Base-by-base conservation (phyloP, 768 basidiomycete genomes). In the Tulasnella sp. region DNA sequence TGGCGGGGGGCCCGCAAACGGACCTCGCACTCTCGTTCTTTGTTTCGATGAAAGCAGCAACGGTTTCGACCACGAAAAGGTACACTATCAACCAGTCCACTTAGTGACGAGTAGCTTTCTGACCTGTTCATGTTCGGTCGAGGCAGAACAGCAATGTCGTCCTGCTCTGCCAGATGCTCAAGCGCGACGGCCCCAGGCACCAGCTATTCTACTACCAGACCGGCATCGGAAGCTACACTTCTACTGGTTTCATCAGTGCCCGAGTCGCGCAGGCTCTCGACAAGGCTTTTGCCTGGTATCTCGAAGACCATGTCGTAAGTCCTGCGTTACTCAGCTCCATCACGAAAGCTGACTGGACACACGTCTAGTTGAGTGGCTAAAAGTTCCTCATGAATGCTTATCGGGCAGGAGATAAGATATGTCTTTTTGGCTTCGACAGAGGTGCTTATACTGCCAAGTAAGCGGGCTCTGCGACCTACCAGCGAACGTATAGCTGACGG, bases 401-500 rank as follows among this genome's bases (percentile, higher is more conserved):
- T 35, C 83, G 83, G 42, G 82, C 87, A 23, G 91, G 90, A 0
- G 93, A 94, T 83, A 91, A 89, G 79, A 91, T 95, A 5, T 93
- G 88, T 82, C 85, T 95, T 4, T 94, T 94, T 90, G 93, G 94
- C 0, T 96, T 95, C 82, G 94, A 93, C 67, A 88, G 94, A 37
- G 90, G 90, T n/a, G 88, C 88, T 2, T 93, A 89, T 81, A 91
- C 91, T 15, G 87, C 87, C 18, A 51, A 42, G 77, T 48, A 10
- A 23, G 74, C 26, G n/a, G 18, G 5, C 7, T 4, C n/a, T 26
- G 40, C 61, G 6, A 9, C 1, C 37, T 26, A 10, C 40, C 5
- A 23, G 0, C 35, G 5, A 35, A 35, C 35, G 35, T 35, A 35
- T 3, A 39, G 6, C 10, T n/a, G 15, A 39, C 23, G n/a, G 0